Conservation (phyloP, 768 basidiomycete genomes). For the Gyrodon lividus region DNA sequence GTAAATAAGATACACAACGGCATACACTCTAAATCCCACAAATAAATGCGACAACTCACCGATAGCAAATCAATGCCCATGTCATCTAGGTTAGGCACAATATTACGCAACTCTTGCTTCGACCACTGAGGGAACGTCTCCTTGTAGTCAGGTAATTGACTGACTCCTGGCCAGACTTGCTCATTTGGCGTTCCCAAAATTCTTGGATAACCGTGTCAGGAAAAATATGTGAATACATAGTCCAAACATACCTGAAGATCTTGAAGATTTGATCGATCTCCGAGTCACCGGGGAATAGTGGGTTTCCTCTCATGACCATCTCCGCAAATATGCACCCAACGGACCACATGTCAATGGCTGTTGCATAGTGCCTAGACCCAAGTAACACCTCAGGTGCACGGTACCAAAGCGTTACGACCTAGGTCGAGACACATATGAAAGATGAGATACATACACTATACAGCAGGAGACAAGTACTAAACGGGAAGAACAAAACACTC, state of each 20-base stretch:
- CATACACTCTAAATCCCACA: neutral
- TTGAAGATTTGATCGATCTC: conserved; percentile 99
- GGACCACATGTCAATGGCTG: conserved; percentile 99
- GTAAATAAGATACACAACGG: conserved; percentile 2
- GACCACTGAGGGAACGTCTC: conserved; percentile 96
- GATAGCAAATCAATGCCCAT: conserved; percentile 78
- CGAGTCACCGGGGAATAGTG: conserved; percentile 97
- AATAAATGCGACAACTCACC: conserved; percentile 37
- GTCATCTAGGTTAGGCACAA: conserved; percentile 71
- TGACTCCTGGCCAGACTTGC: conserved; percentile 88
- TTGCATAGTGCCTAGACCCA: conserved; percentile 94
- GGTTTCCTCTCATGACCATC: conserved; percentile 90
- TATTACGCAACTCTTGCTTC: conserved; percentile 62
- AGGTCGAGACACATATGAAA: conserved; percentile 13
- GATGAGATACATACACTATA: neutral
- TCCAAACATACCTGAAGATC: conserved; percentile 78
- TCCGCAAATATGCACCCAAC: conserved; percentile 99
- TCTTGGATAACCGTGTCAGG: conserved; percentile 41
- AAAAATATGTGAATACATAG: neutral
- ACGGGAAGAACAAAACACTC: conserved; percentile 18
- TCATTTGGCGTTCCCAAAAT: conserved; percentile 94
- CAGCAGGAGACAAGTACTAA: neutral
- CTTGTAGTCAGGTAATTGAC: conserved; percentile 90
- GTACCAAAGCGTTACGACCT: conserved; percentile 99
- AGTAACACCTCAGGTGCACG: conserved; percentile 97